These are phyloP conservation scores for Nemania abortiva DNA, from an alignment of 2,329 filamentous ascomycete species.

Conservation along the genomic window DNA sequence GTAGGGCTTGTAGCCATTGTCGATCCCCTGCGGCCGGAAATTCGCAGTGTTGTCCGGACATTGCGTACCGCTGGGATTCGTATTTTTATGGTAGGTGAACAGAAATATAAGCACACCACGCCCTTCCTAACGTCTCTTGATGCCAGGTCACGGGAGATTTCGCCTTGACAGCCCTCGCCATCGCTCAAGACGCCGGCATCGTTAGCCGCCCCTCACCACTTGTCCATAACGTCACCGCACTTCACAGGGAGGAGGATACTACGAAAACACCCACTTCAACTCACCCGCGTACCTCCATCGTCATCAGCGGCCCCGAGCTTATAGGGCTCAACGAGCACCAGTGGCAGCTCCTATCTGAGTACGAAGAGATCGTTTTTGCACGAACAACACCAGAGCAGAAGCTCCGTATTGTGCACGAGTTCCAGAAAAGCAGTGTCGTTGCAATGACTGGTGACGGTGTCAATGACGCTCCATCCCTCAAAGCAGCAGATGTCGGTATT, in stretches of 20 bases:
- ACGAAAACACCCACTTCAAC: constrained; percentile 40
- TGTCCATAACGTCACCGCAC: constrained; percentile 66
- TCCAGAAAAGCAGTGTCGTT: constrained; percentile 75
- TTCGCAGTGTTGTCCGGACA: constrained; percentile 73
- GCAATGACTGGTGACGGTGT: constrained; percentile 91
- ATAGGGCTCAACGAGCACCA: constrained; percentile 74
- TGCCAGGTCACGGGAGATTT: constrained; percentile 78
- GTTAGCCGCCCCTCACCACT: constrained; percentile 64
- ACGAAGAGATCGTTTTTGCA: constrained; percentile 81
- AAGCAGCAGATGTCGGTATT: constrained; percentile 84
- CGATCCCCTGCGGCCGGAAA: constrained; percentile 81
- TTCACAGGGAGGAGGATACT: constrained; percentile 55
- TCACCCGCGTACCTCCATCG: constrained; percentile 62
- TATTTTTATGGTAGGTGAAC: constrained; percentile 75
- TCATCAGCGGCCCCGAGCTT: constrained; percentile 75
- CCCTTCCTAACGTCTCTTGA: background rate
- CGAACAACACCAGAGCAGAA: constrained; percentile 84
- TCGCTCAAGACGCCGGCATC: constrained; percentile 79
- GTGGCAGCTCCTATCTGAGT: constrained; percentile 74
- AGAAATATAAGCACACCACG: background rate
- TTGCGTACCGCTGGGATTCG: constrained; percentile 77
- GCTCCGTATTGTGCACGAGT: constrained; percentile 80
- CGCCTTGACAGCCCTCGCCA: constrained; percentile 78
- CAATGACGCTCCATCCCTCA: constrained; percentile 85
- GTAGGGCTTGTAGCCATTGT: constrained; percentile 82